A percentile compares a stretch with the other conserved stretches of the same genome.
These are phyloP conservation scores for Corymbia citriodora DNA, from an alignment of 441 rosid species.

Conservation along the genomic window DNA sequence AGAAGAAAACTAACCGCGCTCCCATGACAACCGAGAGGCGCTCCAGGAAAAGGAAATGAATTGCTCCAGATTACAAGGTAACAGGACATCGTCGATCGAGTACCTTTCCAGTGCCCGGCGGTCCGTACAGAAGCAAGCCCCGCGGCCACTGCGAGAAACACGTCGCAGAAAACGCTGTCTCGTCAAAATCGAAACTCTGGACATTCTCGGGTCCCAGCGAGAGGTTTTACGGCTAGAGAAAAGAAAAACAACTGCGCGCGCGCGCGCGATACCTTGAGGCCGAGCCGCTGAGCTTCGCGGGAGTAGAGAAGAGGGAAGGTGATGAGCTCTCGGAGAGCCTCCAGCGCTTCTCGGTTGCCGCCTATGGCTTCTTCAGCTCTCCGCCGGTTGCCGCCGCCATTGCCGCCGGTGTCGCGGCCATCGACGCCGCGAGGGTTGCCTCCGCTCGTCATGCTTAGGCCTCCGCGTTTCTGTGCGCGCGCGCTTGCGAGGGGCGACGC, in stretches of 20 bases:
- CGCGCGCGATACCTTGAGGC: conserved; percentile 49
- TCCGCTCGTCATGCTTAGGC: background rate
- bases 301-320: conserved; percentile 62
- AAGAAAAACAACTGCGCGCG: background rate
- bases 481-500: background rate
- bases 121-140: conserved; percentile 80
- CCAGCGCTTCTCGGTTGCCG: conserved; percentile 69
- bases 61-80: background rate
- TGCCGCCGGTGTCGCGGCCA: conserved; percentile 11
- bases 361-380: conserved; percentile 72
- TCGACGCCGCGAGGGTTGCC: background rate
- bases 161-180: background rate
- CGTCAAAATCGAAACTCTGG: background rate
- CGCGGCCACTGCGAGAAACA: conserved; percentile 57
- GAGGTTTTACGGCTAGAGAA: background rate
- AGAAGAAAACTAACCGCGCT: background rate
- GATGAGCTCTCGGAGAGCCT: conserved; percentile 80
- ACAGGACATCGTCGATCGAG: background rate
- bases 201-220: background rate
- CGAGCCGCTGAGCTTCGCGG: conserved; percentile 64
- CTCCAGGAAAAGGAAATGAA: background rate
- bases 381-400: conserved; percentile 21
- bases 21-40: background rate
- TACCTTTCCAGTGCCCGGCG: conserved; percentile 92
- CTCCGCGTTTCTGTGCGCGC: background rate